Percentiles rank a stretch among this genome's conserved stretches.
Evolutionary conservation across 306 rosid genomes (phyloP).

Genomic region (Cucurbita maxima): DNA sequence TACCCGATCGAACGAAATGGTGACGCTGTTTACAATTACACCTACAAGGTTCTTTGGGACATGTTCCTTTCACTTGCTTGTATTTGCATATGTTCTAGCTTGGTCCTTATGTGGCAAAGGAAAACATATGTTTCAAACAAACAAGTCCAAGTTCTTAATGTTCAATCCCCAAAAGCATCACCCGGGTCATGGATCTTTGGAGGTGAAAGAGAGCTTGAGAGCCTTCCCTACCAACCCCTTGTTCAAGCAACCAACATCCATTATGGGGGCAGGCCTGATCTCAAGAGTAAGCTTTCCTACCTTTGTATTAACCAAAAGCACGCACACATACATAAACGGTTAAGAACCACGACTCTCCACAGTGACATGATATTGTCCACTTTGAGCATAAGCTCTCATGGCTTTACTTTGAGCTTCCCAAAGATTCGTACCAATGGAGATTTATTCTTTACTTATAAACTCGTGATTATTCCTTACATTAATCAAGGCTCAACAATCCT

Average conservation of each 20-base stretch:
- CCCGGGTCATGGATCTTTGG: constrained; percentile 12
- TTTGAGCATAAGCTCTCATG: too few species aligned
- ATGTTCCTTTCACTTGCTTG: constrained; percentile 22
- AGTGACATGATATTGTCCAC: too few species aligned
- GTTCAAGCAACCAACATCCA: constrained; percentile 24
- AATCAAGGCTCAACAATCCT: too few species aligned
- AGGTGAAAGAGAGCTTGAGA: constrained; percentile 24
- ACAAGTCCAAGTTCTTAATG: constrained; percentile 9
- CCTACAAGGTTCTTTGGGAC: constrained; percentile 27
- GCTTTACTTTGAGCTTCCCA: too few species aligned
- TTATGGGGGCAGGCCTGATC: constrained; percentile 28
- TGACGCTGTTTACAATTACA: constrained; percentile 10
- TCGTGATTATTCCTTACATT: too few species aligned
- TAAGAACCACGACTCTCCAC: too few species aligned
- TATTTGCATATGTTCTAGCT: constrained; percentile 24
- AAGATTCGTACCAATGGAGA: too few species aligned
- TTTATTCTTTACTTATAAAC: too few species aligned
- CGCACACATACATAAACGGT: too few species aligned
- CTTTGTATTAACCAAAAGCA: not conserved
- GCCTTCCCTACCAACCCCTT: constrained; percentile 20
- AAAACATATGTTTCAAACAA: constrained; percentile 14
- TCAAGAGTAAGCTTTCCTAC: constrained; percentile 17
- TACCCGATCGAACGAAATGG: constrained; percentile 18
- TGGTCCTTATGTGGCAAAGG: constrained; percentile 19
- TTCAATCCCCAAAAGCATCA: constrained; percentile 9